These are phyloP conservation scores for Candida railenensis DNA, from an alignment of 805 yeast genomes.

Conservation along the genomic window DNA sequence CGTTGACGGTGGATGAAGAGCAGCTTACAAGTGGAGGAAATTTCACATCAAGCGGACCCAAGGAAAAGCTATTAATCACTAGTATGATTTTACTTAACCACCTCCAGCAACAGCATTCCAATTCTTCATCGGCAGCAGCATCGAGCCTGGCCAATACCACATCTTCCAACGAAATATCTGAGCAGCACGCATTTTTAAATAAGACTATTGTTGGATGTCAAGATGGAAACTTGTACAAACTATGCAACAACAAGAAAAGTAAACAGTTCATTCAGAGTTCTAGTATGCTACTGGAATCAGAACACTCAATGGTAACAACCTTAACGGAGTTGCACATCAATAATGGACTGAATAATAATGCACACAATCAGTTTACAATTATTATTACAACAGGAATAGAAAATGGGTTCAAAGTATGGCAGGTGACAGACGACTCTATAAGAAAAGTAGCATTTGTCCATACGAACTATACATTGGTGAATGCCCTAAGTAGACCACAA, in stretches of 20 bases:
- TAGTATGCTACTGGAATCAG: background rate
- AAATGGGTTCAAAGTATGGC: constrained; percentile 3
- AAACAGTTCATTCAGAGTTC: background rate
- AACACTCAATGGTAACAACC: background rate
- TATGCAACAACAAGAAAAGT: constrained; percentile 6
- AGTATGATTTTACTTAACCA: background rate
- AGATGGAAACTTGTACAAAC: constrained; percentile 16
- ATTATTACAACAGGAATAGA: constrained; percentile 3
- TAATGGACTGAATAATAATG: background rate
- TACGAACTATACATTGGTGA: background rate
- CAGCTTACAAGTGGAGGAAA: background rate
- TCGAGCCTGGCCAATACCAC: background rate
- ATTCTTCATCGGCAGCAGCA: background rate
- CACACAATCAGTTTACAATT: background rate
- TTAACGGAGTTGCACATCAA: background rate
- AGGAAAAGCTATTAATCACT: background rate
- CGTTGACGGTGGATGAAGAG: constrained; percentile 1
- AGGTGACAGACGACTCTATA: background rate
- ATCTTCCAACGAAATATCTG: background rate
- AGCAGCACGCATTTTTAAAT: constrained; percentile 17
- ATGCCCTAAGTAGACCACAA: background rate
- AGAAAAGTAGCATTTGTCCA: background rate
- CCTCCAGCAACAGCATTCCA: background rate
- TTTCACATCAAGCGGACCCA: background rate
- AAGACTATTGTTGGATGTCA: constrained; percentile 18